A percentile compares a stretch with the other conserved stretches of the same genome.
These are phyloP conservation scores for Liriodendron chinense DNA, from an alignment of 164 flowering plant species.

Conservation along the genomic window DNA sequence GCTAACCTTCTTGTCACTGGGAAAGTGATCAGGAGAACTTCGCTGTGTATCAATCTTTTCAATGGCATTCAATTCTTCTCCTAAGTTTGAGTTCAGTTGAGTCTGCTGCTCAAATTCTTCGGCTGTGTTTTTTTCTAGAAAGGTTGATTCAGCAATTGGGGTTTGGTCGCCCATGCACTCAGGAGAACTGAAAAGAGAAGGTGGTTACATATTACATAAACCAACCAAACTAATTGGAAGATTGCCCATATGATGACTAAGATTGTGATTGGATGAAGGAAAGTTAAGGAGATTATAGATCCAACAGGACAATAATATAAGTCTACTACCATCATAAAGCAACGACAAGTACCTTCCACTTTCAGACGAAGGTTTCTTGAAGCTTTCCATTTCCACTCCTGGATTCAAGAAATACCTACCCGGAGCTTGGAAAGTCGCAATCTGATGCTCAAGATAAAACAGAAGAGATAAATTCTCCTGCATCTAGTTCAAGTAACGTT, in stretches of 20 bases:
- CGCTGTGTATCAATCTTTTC: conserved; percentile 40
- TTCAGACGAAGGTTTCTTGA: conserved; percentile 55
- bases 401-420: conserved; percentile 73
- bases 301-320: background rate
- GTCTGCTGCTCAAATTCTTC: conserved; percentile 33
- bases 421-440: conserved; percentile 79
- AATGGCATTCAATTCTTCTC: conserved; percentile 29
- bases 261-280: background rate
- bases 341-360: conserved; percentile 65
- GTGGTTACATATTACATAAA: background rate
- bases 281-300: background rate
- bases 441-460: conserved; percentile 47
- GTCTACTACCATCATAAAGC: background rate
- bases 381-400: conserved; percentile 58
- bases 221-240: background rate
- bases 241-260: background rate
- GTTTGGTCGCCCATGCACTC: conserved; percentile 38
- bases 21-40: conserved; percentile 40
- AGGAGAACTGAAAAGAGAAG: conserved; percentile 53
- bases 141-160: conserved; percentile 31
- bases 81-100: conserved; percentile 26
- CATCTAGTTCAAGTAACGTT: conserved; percentile 4
- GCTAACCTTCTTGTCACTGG: conserved; percentile 46
- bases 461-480: conserved; percentile 9
- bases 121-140: conserved; percentile 25